phyloP scores from a whole-genome alignment of 1,284 basidiomycete species.

The Cutaneotrichosporon sp. region DNA sequence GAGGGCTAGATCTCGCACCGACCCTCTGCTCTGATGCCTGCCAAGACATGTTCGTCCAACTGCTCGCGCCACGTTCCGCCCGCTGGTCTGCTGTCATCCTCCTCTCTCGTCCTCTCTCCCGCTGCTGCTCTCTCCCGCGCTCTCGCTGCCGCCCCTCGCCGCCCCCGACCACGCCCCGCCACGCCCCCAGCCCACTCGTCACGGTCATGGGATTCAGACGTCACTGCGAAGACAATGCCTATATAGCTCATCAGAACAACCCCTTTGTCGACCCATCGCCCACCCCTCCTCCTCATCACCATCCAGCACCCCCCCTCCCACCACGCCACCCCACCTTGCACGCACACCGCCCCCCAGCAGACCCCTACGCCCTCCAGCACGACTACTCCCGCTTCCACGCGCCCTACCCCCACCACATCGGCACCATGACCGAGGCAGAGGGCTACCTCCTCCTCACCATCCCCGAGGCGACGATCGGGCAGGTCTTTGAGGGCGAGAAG shows the following conservation, averaged over 20 bases:
- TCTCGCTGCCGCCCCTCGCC: no score
- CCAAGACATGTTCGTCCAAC: no score
- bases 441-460: slow-evolving; percentile 23
- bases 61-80: no score
- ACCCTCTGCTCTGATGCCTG: no score
- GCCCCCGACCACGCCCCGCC: no score
- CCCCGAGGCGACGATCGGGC: slow-evolving; percentile 15
- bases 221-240: background rate
- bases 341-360: background rate
- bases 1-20: no score
- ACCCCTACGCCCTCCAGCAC: background rate
- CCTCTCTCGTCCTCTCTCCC: no score
- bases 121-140: no score
- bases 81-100: no score
- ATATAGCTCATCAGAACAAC: background rate
- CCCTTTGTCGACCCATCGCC: background rate
- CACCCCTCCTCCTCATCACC: background rate
- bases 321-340: background rate
- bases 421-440: slow-evolving; percentile 6
- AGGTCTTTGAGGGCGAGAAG: slow-evolving; percentile 43
- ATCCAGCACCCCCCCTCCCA: background rate
- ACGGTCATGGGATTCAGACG: background rate
- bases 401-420: background rate
- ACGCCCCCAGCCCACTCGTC: no score
- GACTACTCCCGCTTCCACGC: background rate